These are phyloP conservation scores for Penicillium robsamsonii DNA, from an alignment of 495 filamentous ascomycete genomes.

Conservation along the genomic window DNA sequence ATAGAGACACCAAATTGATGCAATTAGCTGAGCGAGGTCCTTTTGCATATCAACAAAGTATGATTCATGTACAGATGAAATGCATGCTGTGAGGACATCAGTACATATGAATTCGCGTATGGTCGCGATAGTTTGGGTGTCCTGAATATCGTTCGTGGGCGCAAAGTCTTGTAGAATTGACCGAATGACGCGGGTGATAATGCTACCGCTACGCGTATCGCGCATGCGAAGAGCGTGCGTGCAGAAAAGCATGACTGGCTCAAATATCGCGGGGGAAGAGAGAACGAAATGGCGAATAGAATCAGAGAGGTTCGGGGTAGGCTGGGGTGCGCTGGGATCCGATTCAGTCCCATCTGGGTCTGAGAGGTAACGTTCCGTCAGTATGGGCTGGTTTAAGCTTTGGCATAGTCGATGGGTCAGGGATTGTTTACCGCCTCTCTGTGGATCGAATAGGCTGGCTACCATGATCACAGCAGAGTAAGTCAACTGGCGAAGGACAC, in stretches of 20 bases:
- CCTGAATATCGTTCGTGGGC: constrained; percentile 43
- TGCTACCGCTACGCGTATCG: constrained; percentile 82
- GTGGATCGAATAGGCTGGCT: constrained; percentile 78
- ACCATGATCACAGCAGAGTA: constrained; percentile 89
- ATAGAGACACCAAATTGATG: constrained; percentile 76
- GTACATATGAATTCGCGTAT: constrained; percentile 90
- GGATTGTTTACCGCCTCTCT: constrained; percentile 46
- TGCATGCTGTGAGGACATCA: constrained; percentile 77
- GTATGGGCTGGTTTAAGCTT: neutral
- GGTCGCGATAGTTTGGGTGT: constrained; percentile 55
- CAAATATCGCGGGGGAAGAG: constrained; percentile 71
- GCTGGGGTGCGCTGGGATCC: constrained; percentile 42
- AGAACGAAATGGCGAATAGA: constrained; percentile 78
- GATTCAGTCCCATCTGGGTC: constrained; percentile 42
- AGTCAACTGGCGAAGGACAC: constrained; percentile 89
- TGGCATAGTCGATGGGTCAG: neutral
- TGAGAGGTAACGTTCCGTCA: constrained; percentile 20
- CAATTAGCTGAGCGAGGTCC: constrained; percentile 85
- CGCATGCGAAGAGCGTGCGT: constrained; percentile 87
- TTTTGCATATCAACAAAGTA: constrained; percentile 97
- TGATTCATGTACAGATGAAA: constrained; percentile 85
- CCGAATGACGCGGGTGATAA: constrained; percentile 79
- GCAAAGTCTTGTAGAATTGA: constrained; percentile 80
- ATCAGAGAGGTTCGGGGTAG: constrained; percentile 36
- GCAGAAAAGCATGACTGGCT: constrained; percentile 86